Evolutionary conservation across 2,329 filamentous ascomycete species (phyloP).

Genomic region (Cladosporium colombiae): DNA sequence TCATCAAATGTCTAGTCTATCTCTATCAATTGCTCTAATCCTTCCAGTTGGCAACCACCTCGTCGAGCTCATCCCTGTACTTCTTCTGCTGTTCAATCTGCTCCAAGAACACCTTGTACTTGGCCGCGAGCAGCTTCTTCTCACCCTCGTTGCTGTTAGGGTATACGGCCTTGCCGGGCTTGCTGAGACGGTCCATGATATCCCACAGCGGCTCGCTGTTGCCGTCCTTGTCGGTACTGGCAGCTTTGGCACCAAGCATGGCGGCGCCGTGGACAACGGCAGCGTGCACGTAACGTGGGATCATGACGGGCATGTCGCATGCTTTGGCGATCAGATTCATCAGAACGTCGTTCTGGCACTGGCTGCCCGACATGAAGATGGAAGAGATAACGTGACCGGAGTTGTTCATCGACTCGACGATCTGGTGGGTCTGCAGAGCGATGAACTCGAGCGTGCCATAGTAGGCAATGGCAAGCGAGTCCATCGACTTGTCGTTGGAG

Average conservation of each 20-base stretch:
- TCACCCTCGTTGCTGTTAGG: conserved; percentile 71
- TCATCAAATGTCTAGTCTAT: not conserved
- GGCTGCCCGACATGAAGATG: conserved; percentile 98
- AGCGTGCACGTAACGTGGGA: conserved; percentile 90
- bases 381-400: conserved; percentile 83
- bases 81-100: conserved; percentile 83
- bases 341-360: conserved; percentile 92
- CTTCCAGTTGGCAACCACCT: conserved; percentile 42
- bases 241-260: conserved; percentile 98
- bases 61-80: conserved; percentile 78
- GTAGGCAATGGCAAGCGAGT: conserved; percentile 87
- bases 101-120: conserved; percentile 95
- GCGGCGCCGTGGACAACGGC: conserved; percentile 97
- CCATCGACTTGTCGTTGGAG: conserved; percentile 80
- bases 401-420: conserved; percentile 90
- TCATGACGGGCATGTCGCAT: conserved; percentile 88
- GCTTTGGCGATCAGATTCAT: conserved; percentile 90
- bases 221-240: conserved; percentile 73
- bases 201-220: conserved; percentile 87
- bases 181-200: conserved; percentile 98
- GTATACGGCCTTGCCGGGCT: conserved; percentile 80
- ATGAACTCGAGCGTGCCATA: conserved; percentile 98
- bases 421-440: conserved; percentile 92
- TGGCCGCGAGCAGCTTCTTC: conserved; percentile 78
- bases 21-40: conserved; percentile 5